Evolutionary conservation across 2,329 filamentous ascomycete species (phyloP).

Genomic region (Aureobasidium mangrovei): DNA sequence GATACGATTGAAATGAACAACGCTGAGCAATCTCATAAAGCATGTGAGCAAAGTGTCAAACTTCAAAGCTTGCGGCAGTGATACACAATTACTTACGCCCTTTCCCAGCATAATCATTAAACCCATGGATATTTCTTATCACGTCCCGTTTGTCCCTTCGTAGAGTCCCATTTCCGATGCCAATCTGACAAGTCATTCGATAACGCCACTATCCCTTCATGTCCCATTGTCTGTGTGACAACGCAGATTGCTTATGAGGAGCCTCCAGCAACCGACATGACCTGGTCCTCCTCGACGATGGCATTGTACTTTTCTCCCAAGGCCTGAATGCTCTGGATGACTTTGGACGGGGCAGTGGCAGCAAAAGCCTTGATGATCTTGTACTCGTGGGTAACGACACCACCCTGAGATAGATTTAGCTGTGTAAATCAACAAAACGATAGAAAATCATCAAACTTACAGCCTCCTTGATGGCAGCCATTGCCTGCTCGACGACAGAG

Average conservation of each 20-base stretch:
- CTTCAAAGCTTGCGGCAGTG: not conserved
- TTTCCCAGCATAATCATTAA: not conserved
- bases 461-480: slow-evolving; percentile 57
- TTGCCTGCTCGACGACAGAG: slow-evolving; percentile 60
- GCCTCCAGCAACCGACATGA: slow-evolving; percentile 36
- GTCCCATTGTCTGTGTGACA: not conserved
- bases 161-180: too few species aligned
- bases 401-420: slow-evolving; percentile 40
- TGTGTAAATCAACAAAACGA: not conserved
- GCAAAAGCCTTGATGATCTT: slow-evolving; percentile 26
- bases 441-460: slow-evolving; percentile 32
- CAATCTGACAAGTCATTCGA: not conserved
- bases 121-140: not conserved
- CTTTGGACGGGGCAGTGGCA: slow-evolving; percentile 57
- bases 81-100: not conserved
- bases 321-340: slow-evolving; percentile 58
- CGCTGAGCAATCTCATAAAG: not conserved
- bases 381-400: slow-evolving; percentile 61
- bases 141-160: not conserved
- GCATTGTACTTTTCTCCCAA: slow-evolving; percentile 50
- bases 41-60: not conserved
- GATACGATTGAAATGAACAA: not conserved
- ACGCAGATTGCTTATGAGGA: not conserved
- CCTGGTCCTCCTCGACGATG: slow-evolving; percentile 67
- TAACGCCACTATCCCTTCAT: not conserved